These are phyloP conservation scores for Neospora caninum DNA, from an alignment of 169 alveolate genomes.

Conservation along the genomic window DNA sequence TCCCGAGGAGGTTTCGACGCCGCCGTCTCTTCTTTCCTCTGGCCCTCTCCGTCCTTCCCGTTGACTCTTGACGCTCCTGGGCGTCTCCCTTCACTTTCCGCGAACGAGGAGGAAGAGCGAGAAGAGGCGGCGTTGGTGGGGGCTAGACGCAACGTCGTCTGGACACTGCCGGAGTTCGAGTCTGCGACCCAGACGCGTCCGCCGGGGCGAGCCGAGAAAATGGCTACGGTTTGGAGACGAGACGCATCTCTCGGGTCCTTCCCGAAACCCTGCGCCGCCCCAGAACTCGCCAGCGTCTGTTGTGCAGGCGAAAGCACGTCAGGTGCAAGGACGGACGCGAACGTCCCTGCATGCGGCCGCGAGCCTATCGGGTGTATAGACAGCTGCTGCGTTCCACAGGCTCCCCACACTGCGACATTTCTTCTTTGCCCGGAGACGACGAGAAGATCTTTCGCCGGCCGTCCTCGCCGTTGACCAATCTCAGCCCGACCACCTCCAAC, in stretches of 20 bases:
- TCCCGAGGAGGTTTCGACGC: background rate
- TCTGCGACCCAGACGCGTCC: constrained; percentile 25
- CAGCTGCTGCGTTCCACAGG: constrained; percentile 1
- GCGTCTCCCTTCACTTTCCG: background rate
- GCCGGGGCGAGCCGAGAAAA: background rate
- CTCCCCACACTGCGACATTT: background rate
- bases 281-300: no score
- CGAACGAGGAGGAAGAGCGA: background rate
- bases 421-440: background rate
- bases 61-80: background rate
- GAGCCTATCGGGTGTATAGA: constrained; percentile 3
- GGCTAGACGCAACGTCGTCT: background rate
- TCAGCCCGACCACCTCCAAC: background rate
- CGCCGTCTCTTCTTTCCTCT: background rate
- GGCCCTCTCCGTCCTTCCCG: background rate
- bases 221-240: background rate
- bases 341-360: background rate
- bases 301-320: background rate
- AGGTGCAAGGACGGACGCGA: background rate
- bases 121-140: background rate
- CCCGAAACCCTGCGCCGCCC: no score
- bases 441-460: background rate
- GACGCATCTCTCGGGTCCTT: no score
- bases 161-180: background rate
- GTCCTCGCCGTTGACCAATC: background rate